Percentiles rank a stretch among this genome's conserved stretches.
Conservation (phyloP, 176 grass and related monocot genomes). For the Triticum turgidum region DNA sequence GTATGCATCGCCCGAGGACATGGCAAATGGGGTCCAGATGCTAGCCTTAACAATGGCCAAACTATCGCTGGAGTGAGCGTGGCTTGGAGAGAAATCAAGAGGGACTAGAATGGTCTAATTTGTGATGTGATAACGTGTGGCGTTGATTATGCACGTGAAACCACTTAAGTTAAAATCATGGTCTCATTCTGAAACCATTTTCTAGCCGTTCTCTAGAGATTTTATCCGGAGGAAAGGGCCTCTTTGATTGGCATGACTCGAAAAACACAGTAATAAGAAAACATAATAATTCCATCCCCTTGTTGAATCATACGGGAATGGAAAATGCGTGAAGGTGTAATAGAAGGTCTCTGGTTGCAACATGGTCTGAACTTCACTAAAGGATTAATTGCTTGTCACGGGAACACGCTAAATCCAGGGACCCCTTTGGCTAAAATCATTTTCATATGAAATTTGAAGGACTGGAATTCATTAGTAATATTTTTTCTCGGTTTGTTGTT, state of each 20-base stretch:
- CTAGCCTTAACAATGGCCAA: conserved; percentile 79
- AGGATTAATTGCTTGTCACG: too few relatives aligned
- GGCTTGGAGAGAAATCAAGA: background rate
- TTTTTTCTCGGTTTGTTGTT: too few relatives aligned
- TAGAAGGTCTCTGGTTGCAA: background rate
- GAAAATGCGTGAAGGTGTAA: background rate
- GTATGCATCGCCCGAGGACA: conserved; percentile 62
- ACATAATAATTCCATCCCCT: background rate
- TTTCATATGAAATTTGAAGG: too few relatives aligned
- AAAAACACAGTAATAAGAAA: background rate
- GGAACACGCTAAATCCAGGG: too few relatives aligned
- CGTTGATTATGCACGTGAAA: background rate
- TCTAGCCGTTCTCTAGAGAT: background rate
- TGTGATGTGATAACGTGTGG: background rate
- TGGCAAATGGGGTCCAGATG: conserved; percentile 86
- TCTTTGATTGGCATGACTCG: background rate
- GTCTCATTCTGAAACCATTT: background rate
- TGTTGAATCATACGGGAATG: background rate
- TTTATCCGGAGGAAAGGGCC: background rate
- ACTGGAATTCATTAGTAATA: too few relatives aligned
- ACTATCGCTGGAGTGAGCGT: conserved; percentile 56
- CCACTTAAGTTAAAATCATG: background rate
- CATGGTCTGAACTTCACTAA: too few relatives aligned
- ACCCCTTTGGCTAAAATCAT: too few relatives aligned
- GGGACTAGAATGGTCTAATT: background rate